Percentiles rank a stretch among this genome's conserved stretches.
These are phyloP conservation scores for Starmera caribaea DNA, from an alignment of 805 yeast genomes.

Conservation along the genomic window DNA sequence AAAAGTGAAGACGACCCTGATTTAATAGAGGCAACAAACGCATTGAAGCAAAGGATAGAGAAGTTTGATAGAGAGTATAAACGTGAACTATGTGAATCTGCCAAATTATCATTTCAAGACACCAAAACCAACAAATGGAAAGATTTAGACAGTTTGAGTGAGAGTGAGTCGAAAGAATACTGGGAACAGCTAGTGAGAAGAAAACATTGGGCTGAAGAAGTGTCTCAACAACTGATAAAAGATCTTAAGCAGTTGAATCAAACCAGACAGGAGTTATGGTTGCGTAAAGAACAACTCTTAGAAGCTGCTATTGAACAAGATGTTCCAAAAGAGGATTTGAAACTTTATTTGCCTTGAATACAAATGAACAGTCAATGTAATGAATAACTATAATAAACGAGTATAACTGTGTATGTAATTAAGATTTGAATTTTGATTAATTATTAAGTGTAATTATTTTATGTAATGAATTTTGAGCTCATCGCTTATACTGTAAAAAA, in stretches of 20 bases:
- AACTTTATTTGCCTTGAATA: too few relatives aligned
- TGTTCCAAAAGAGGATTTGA: slow-evolving; percentile 4
- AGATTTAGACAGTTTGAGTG: too few relatives aligned
- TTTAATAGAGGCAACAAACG: too few relatives aligned
- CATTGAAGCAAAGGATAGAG: not conserved
- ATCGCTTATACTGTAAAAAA: too few relatives aligned
- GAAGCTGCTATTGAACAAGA: slow-evolving; percentile 32
- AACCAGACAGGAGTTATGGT: slow-evolving; percentile 28
- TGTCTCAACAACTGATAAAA: slow-evolving; percentile 26
- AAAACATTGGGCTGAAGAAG: slow-evolving; percentile 28
- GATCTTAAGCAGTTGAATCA: slow-evolving; percentile 21
- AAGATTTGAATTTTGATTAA: too few relatives aligned
- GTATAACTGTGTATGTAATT: too few relatives aligned
- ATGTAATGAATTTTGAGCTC: too few relatives aligned
- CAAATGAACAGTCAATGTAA: too few relatives aligned
- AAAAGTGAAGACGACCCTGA: too few relatives aligned
- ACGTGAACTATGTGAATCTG: not conserved
- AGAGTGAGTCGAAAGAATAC: slow-evolving; percentile 8
- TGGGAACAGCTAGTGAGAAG: slow-evolving; percentile 23
- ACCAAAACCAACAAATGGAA: not conserved
- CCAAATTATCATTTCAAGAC: not conserved
- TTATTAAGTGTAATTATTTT: too few relatives aligned
- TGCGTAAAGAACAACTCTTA: slow-evolving; percentile 30
- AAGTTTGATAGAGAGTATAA: not conserved
- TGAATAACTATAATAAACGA: too few relatives aligned